phyloP scores from a whole-genome alignment of 2,329 filamentous ascomycete genomes.

The Trichoderma pleuroti region DNA sequence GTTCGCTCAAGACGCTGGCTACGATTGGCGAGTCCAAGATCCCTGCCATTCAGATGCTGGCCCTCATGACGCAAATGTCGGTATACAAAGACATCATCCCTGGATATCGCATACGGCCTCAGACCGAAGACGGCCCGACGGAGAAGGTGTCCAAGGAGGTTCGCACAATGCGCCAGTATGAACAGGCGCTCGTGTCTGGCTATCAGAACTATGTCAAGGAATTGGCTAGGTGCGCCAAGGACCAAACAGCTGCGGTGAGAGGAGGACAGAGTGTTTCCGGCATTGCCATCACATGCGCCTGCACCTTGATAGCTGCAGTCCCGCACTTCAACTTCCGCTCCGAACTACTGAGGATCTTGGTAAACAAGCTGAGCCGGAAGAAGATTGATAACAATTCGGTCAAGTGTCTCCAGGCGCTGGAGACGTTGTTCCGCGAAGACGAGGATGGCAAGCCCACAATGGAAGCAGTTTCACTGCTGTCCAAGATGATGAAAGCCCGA shows the following conservation, averaged over 20 bases:
- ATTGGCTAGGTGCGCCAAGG: conserved; percentile 64
- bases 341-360: conserved; percentile 82
- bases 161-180: conserved; percentile 73
- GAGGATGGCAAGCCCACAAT: conserved; percentile 86
- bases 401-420: conserved; percentile 74
- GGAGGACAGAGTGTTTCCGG: conserved; percentile 56
- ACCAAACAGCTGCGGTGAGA: conserved; percentile 39
- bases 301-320: conserved; percentile 73
- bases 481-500: conserved; percentile 92
- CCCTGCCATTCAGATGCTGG: conserved; percentile 76
- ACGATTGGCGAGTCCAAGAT: conserved; percentile 69
- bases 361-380: conserved; percentile 74
- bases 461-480: conserved; percentile 78
- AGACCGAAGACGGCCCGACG: conserved; percentile 68
- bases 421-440: conserved; percentile 79
- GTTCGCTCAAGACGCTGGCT: conserved; percentile 72
- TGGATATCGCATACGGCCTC: conserved; percentile 86
- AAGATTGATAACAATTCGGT: conserved; percentile 70
- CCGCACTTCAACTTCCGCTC: conserved; percentile 96
- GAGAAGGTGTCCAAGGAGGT: conserved; percentile 92
- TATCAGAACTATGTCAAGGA: conserved; percentile 84
- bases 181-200: conserved; percentile 78
- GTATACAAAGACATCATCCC: conserved; percentile 96
- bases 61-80: conserved; percentile 79
- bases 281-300: conserved; percentile 82